These are phyloP conservation scores for Aspergillus pseudonomiae DNA, from an alignment of 2,329 filamentous ascomycete genomes.

Conservation along the genomic window DNA sequence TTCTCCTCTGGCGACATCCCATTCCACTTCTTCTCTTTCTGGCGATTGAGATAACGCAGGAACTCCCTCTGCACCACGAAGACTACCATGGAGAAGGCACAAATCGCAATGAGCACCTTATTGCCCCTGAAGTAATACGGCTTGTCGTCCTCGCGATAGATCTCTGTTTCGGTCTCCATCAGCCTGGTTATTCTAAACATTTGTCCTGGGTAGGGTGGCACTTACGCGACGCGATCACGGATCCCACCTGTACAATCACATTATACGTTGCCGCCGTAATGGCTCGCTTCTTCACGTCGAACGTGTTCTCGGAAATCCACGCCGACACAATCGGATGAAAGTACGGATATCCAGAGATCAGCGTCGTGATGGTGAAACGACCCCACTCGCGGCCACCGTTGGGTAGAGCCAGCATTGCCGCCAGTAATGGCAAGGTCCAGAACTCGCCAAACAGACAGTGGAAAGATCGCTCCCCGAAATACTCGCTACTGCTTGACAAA, in stretches of 20 bases:
- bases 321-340: constrained; percentile 53
- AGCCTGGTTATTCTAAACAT: background rate
- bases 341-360: constrained; percentile 58
- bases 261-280: constrained; percentile 37
- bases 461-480: constrained; percentile 56
- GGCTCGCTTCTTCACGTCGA: constrained; percentile 34
- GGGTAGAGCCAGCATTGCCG: constrained; percentile 53
- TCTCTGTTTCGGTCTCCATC: constrained; percentile 35
- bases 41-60: constrained; percentile 51
- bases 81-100: constrained; percentile 49
- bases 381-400: constrained; percentile 49
- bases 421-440: constrained; percentile 56
- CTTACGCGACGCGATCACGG: constrained; percentile 34
- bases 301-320: constrained; percentile 33
- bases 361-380: constrained; percentile 52
- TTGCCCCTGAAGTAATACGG: constrained; percentile 61
- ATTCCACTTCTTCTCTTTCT: constrained; percentile 53
- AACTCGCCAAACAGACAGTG: constrained; percentile 56
- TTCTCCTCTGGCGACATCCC: constrained; percentile 51
- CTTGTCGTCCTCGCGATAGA: constrained; percentile 54
- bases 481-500: constrained; percentile 52
- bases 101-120: constrained; percentile 56
- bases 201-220: background rate
- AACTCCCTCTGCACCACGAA: constrained; percentile 54
- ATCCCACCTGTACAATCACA: constrained; percentile 37